Base-by-base conservation (phyloP, 2,329 filamentous ascomycete genomes). In the Hypoxylon sp. region DNA sequence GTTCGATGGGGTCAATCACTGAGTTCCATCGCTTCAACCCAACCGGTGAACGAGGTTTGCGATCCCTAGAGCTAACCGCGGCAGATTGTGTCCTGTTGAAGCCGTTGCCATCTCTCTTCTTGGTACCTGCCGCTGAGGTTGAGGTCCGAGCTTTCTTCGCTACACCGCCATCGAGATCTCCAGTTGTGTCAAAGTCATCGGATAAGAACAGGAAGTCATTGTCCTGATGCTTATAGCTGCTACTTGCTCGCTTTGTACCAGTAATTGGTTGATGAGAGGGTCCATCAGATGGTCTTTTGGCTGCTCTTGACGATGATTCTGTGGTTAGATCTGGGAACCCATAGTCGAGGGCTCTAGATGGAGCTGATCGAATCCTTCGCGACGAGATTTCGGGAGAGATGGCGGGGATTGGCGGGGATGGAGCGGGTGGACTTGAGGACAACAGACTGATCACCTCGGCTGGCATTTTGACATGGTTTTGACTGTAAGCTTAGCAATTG, bases 101-200 rank as follows among this genome's bases (percentile, higher is more conserved):
- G 25, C 40, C 49, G 30, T 27, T 20, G 53, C 37, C 51, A 20
- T 62, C 59, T 40, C 66, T 56, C 22, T 48, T 50, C 33, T 60
- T 57, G 31, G 40, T 11, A 30, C 44, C 22, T 27, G 54, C 30
- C 8, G 61, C 17, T 27, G 60, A 64, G 14, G 63, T 54, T 1
- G 73, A 75, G 0, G 61, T 31, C 37, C 69, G 70, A 37, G 72
- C 50, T 59, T 71, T 75, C 65, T 74, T 75, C 4, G 64, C 1
- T 25, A 64, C 57, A 53, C 75, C 66, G 61, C 78, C 77, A 6
- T 81, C 79, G 1, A 83, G 64, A 7, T 82, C 79, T 3, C 79
- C 76, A 0, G 80, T 83, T 6, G 77, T 79, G 46, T 85, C 82
- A 54, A 83, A 83, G 48, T 85, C 83, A 53, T 82, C 80, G 0